phyloP scores from a whole-genome alignment of 768 basidiomycete species.

The Lepiota venenata region DNA sequence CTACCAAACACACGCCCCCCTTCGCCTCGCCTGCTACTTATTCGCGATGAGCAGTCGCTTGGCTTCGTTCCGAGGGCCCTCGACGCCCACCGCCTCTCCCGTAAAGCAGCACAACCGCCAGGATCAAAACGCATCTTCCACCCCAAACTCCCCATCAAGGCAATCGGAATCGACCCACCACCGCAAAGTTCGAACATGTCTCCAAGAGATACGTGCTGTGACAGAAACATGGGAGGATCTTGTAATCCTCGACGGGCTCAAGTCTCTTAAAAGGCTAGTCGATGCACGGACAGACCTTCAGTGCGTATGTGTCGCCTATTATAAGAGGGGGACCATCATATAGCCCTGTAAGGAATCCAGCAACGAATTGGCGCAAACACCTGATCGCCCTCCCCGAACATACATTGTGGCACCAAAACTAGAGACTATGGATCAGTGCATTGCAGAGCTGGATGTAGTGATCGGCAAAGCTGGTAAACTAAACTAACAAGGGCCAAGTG shows the following conservation, averaged over 20 bases:
- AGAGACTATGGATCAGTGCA: conserved; percentile 60
- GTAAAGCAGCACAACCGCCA: conserved; percentile 35
- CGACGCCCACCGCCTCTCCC: conserved; percentile 69
- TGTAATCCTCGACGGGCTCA: conserved; percentile 75
- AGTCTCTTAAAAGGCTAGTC: conserved; percentile 65
- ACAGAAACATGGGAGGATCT: conserved; percentile 82
- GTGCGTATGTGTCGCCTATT: conserved; percentile 39
- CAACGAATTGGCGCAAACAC: conserved; percentile 58
- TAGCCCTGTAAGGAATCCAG: conserved; percentile 30
- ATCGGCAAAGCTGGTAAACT: conserved; percentile 69
- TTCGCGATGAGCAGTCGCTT: conserved; percentile 43
- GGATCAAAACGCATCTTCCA: conserved; percentile 11
- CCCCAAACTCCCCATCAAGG: conserved; percentile 42
- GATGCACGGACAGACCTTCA: conserved; percentile 84
- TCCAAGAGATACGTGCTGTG: conserved; percentile 64
- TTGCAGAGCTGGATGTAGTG: conserved; percentile 55
- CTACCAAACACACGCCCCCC: neutral
- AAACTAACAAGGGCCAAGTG: conserved; percentile 18
- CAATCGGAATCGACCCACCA: conserved; percentile 75
- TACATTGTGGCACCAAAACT: conserved; percentile 66
- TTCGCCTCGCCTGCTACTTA: neutral
- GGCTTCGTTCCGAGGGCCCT: conserved; percentile 78
- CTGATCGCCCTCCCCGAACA: conserved; percentile 52
- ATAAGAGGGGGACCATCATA: neutral
- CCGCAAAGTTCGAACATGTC: conserved; percentile 63